Conservation (phyloP, 768 basidiomycete genomes). For the Suillus subluteus region DNA sequence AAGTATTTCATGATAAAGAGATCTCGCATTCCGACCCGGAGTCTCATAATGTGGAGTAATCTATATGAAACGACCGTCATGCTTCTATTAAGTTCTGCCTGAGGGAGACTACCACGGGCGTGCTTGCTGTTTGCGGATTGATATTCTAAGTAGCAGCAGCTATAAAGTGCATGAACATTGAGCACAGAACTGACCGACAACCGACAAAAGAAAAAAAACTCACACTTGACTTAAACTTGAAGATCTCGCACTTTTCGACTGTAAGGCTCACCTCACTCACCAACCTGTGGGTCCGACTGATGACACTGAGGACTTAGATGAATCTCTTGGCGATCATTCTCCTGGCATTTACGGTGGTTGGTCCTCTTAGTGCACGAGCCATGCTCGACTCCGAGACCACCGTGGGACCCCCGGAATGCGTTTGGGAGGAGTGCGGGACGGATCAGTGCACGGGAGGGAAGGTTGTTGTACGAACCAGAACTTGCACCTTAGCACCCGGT, state of each 20-base stretch:
- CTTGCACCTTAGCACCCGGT: constrained; percentile 1
- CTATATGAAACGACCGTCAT: too few species aligned
- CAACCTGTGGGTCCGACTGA: not conserved
- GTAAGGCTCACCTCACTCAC: not conserved
- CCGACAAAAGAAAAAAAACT: not conserved
- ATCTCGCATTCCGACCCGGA: too few species aligned
- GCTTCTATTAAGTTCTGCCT: too few species aligned
- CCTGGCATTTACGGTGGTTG: not conserved
- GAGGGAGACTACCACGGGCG: not conserved
- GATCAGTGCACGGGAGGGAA: not conserved
- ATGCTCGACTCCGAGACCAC: not conserved
- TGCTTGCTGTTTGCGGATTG: not conserved
- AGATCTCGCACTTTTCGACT: not conserved
- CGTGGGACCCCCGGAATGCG: not conserved
- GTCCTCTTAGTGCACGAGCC: not conserved
- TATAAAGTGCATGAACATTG: not conserved
- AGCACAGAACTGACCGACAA: not conserved
- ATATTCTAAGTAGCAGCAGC: not conserved
- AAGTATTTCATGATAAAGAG: too few species aligned
- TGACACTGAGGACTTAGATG: not conserved
- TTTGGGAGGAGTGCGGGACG: constrained; percentile 11
- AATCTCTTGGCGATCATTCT: not conserved
- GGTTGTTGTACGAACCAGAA: not conserved
- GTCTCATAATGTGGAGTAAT: too few species aligned
- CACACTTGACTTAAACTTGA: not conserved